Evolutionary conservation across 345 rosid species (phyloP).

Genomic region (Noccaea caerulescens): DNA sequence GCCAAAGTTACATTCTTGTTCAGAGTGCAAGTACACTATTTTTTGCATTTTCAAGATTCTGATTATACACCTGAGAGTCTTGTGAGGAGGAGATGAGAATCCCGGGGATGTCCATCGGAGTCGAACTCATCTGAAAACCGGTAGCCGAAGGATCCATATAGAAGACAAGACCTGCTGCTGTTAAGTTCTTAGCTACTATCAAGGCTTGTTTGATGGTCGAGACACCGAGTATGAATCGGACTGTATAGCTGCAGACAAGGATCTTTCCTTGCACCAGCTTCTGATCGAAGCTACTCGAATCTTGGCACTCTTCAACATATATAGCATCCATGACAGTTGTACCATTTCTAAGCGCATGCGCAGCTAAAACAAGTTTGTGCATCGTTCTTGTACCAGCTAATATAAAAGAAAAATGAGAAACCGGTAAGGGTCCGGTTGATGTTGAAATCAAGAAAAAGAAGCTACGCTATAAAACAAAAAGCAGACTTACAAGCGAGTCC

Average conservation of each 20-base stretch:
- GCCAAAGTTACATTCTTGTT: constrained; percentile 24
- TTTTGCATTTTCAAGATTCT: constrained; percentile 11
- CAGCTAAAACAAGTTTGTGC: constrained; percentile 73
- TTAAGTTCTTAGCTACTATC: constrained; percentile 75
- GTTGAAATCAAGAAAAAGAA: constrained; percentile 4
- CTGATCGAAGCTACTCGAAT: constrained; percentile 60
- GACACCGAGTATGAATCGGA: constrained; percentile 88
- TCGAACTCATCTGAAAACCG: constrained; percentile 91
- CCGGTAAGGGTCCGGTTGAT: neutral
- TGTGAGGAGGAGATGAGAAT: constrained; percentile 79
- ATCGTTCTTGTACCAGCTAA: constrained; percentile 58
- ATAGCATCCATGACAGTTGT: constrained; percentile 65
- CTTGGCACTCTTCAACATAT: constrained; percentile 94
- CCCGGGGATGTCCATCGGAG: constrained; percentile 83
- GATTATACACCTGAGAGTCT: constrained; percentile 72
- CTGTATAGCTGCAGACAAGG: constrained; percentile 88
- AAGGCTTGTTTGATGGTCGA: constrained; percentile 80
- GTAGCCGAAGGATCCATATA: constrained; percentile 84
- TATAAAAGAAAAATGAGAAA: constrained; percentile 35
- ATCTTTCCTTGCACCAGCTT: constrained; percentile 76
- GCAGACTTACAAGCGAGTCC: constrained; percentile 89
- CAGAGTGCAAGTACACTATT: constrained; percentile 10
- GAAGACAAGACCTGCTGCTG: constrained; percentile 90
- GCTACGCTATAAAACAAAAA: constrained; percentile 6
- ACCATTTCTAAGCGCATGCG: constrained; percentile 70